phyloP scores from a whole-genome alignment of 805 yeast species.

The Candida awuae region DNA sequence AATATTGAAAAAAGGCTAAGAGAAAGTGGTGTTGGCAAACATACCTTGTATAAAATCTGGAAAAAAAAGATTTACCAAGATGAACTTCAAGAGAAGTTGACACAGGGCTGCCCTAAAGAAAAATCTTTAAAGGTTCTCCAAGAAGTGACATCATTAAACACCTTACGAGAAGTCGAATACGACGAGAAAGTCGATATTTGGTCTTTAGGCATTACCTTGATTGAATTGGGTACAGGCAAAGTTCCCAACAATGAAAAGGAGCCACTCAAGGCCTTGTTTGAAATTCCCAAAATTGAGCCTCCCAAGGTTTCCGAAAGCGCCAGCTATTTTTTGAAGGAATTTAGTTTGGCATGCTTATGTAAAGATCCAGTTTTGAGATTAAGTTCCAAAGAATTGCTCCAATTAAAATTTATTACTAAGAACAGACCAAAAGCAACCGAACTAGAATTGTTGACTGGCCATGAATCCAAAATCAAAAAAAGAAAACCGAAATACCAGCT shows the following conservation, averaged over 20 bases:
- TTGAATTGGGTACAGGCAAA: constrained; percentile 72
- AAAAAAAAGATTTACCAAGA: constrained; percentile 2
- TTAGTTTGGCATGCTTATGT: constrained; percentile 56
- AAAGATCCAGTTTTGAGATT: constrained; percentile 65
- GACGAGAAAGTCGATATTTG: constrained; percentile 87
- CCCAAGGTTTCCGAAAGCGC: constrained; percentile 40
- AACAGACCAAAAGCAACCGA: constrained; percentile 24
- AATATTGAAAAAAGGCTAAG: constrained; percentile 8
- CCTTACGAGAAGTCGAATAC: constrained; percentile 44
- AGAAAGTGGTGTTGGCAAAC: constrained; percentile 7
- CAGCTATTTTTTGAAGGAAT: constrained; percentile 40
- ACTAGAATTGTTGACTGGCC: constrained; percentile 8
- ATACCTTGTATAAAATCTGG: constrained; percentile 12
- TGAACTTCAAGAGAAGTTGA: background rate
- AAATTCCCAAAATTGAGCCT: constrained; percentile 58
- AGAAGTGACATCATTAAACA: background rate
- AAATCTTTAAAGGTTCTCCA: too few relatives aligned
- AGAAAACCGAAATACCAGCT: constrained; percentile 34
- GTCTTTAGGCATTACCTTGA: constrained; percentile 90
- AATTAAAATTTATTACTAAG: constrained; percentile 42
- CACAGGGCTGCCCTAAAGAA: background rate
- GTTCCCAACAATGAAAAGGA: constrained; percentile 73
- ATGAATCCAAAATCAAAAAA: constrained; percentile 15
- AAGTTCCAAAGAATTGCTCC: constrained; percentile 46
- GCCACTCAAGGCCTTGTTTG: constrained; percentile 69